These are phyloP conservation scores for Russula griseocarnosa DNA, from an alignment of 768 basidiomycete species.

Conservation along the genomic window DNA sequence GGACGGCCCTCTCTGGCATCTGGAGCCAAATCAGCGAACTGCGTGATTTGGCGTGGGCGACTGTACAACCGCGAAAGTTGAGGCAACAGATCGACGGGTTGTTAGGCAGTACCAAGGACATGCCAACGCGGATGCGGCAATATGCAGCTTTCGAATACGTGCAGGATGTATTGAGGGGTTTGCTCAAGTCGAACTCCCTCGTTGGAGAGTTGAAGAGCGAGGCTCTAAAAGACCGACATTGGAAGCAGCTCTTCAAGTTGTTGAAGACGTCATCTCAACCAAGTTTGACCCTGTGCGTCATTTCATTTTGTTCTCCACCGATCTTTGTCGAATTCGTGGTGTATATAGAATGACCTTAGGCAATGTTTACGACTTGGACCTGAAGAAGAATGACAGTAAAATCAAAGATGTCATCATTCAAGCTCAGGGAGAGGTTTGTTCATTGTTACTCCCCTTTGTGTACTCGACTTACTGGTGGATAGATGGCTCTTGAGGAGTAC, in stretches of 20 bases:
- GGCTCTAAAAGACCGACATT: conserved; percentile 94
- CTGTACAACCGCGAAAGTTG: conserved; percentile 90
- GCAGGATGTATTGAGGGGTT: conserved; percentile 79
- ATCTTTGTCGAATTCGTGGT: conserved; percentile 18
- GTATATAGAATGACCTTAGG: conserved; percentile 86
- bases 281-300: conserved; percentile 64
- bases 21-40: conserved; percentile 92
- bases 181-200: conserved; percentile 85
- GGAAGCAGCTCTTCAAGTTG: conserved; percentile 94
- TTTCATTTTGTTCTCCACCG: neutral
- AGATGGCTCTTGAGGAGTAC: conserved; percentile 96
- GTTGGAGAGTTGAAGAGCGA: conserved; percentile 96
- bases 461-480: conserved; percentile 34
- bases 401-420: conserved; percentile 96
- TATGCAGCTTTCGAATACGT: conserved; percentile 99
- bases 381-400: conserved; percentile 84
- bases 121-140: conserved; percentile 98
- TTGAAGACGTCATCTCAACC: conserved; percentile 72
- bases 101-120: conserved; percentile 90
- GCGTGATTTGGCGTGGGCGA: conserved; percentile 84
- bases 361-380: conserved; percentile 93
- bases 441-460: conserved; percentile 21
- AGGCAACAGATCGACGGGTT: conserved; percentile 92
- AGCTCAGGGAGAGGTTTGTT: conserved; percentile 88
- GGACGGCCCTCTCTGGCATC: conserved; percentile 96